Base-by-base conservation (phyloP, 2,329 filamentous ascomycete species). In the Clonostachys byssicola region DNA sequence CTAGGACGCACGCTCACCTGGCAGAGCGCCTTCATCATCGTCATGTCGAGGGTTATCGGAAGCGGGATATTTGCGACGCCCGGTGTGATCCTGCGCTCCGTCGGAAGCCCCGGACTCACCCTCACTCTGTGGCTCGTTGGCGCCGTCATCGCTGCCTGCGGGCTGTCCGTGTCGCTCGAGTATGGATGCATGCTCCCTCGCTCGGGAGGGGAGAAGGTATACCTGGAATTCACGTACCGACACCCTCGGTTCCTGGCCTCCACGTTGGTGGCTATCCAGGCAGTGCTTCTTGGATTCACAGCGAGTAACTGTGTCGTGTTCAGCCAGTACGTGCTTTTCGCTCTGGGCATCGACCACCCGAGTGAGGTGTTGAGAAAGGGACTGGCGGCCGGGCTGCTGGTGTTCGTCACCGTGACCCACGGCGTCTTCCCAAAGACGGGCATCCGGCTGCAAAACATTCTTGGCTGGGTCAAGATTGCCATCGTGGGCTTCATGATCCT, bases 61-160 rank as follows among this genome's bases (percentile, higher is more conserved):
- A 84, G 77, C 55, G 85, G 85, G 23, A 87, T 89, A 52, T 89
- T 89, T 56, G 84, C 85, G 1, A 88, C 84, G 0, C 86, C 83
- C 0, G 85, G 81, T 0, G 75, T 83, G 5, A 86, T 90, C 44
- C 72, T 87, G 4, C 75, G 80, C 36, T 77, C 80, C 0, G 80
- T 83, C 3, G 86, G 86, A 2, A 89, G 84, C 47, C 72, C 85
- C 0, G 85, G 84, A 0, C 64, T 88, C 3, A 75, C 82, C 0
- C 62, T 89, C 2, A 52, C 75, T 1, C 62, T 89, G 4, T 89
- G 86, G 86, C 47, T 85, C 0, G 61, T 80, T 0, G 85, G 85
- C 1, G 80, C 82, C 0, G 54, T 81, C 2, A 68, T 88, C 8
- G 78, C 82, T 1, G 81, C 75, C 8, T 83, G 78, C 45, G 81